Evolutionary conservation across 1,284 basidiomycete species (phyloP).

Genomic region (Lentinus polychrous): DNA sequence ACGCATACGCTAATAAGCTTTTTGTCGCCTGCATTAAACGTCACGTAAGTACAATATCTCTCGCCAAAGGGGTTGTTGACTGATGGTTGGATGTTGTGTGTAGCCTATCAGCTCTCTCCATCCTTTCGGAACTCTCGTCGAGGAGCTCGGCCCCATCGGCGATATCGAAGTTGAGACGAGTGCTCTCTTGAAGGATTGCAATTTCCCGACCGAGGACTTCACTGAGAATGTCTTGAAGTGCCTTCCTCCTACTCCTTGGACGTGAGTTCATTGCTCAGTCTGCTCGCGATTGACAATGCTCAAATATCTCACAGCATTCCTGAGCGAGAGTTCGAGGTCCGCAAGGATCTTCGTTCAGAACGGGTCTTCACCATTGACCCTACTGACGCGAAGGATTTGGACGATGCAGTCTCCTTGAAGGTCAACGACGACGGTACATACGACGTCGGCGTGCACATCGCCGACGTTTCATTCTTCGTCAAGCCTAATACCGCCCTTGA

Average conservation of each 20-base stretch:
- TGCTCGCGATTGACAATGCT: not conserved
- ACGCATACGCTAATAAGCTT: conserved; percentile 83
- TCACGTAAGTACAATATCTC: conserved; percentile 48
- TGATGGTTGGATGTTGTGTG: conserved; percentile 10
- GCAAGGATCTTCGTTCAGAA: conserved; percentile 82
- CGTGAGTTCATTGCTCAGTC: conserved; percentile 42
- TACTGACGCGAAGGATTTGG: conserved; percentile 82
- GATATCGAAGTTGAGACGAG: conserved; percentile 97
- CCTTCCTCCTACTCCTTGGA: conserved; percentile 91
- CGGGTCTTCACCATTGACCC: conserved; percentile 95
- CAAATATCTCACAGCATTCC: conserved; percentile 57
- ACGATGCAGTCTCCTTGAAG: conserved; percentile 90
- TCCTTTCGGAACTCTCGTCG: conserved; percentile 97
- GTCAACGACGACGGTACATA: conserved; percentile 85
- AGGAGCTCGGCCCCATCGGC: conserved; percentile 97
- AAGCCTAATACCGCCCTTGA: conserved; percentile 95
- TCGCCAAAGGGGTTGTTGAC: conserved; percentile 8
- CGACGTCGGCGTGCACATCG: conserved; percentile 90
- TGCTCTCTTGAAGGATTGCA: conserved; percentile 96
- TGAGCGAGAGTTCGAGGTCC: conserved; percentile 81
- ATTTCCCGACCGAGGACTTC: conserved; percentile 94
- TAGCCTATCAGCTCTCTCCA: conserved; percentile 93
- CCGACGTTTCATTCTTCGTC: conserved; percentile 95
- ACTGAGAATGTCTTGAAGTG: conserved; percentile 93
- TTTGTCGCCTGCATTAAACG: conserved; percentile 99